Base-by-base conservation (phyloP, 2,329 filamentous ascomycete genomes). In the Colletotrichum liaoningense region DNA sequence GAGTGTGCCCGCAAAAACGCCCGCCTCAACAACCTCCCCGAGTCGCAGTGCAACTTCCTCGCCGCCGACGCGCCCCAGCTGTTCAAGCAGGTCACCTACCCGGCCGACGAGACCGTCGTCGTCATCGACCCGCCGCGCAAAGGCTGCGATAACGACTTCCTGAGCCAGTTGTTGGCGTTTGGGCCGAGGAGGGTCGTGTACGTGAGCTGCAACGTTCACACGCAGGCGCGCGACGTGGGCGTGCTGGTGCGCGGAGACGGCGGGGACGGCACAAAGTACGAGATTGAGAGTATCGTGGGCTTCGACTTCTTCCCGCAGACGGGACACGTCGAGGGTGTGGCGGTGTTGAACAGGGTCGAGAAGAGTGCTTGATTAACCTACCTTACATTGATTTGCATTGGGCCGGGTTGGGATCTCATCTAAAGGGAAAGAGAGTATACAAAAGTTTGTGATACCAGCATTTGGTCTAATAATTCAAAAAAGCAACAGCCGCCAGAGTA, bases 241-340 rank as follows among this genome's bases (percentile, higher is more conserved):
- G 91, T 96, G 74, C 84, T 99, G 78, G 95, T 98, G 1, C 88
- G 93, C 46, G 95, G 95, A 24, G 79, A 85, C 77, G 63, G 38
- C 4, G 73, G 68, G 35, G 74, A 68, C 19, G 72, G 66, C 5
- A 83, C 84, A 26, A 84, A 88, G 74, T 99, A 98, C 83, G 91
- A 93, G 82, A 94, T 99, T 80, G 96, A 98, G 87, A 97, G 94
- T 80, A 83, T 99, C 59, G 88, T 93, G 60, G 97, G 96, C 0
- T 98, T 98, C 80, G 97, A 99, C 81, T 98, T 99, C 83, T 99
- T 99, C 84, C 97, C 97, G 14, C 96, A 98, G 83, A 93, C 92
- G 24, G 88, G 89, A 1, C 92, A 93, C 78, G 92, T 93, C 0
- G 92, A 93, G 80, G 91, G 92, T 58, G 90, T 93, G 54, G 91